Evolutionary conservation across 2,329 filamentous ascomycete genomes (phyloP), one percentile per base, ranked within the genome.

Genomic region (Penicillium italicum): DNA sequence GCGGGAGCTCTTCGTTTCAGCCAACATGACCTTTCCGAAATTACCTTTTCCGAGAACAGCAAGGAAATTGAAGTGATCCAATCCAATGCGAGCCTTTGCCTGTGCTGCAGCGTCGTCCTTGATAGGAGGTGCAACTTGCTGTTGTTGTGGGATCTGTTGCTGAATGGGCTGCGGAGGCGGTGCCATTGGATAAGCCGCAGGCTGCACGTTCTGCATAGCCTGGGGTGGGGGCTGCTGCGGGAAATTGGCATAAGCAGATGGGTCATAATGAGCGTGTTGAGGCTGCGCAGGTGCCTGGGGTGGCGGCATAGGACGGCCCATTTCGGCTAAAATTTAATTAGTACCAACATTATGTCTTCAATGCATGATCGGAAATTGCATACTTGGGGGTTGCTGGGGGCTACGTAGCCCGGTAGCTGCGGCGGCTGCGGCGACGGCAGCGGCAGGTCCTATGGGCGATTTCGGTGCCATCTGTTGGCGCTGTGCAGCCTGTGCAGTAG

Each of bases 1-100:
- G 74, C 92, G 90, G 10, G 89, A 86, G 53, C 86, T 86, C 80
- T 99, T 99, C 1, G 94, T 96, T 77, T 99, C 95, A 2, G 94
- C 94, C 74, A 99, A 80, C 94, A 99, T 99, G 77, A 99, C 94
- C 77, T 99, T 99, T 74, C 94, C 94, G 71, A 99, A 99, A 77
- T 99, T 99, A 78, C 94, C 94, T 77, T 99, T 99, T 71, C 94
- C 94, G 62, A 99, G 84, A 51, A 99, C 94, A 62, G 95, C 93
- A 62, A 99, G 82, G 83, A 99, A 99, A 74, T 99, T 99, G 82
- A 99, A 99, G 76, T 99, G 92, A 72, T 99, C 95, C 43, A 99
- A 80, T 18, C 94, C 94, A 70, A 99, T 97, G 50, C 93, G 85
- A 69, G 88, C 51, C 52, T 71, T 73, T 18, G 67, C 56, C 58